Evolutionary conservation across 495 filamentous ascomycete genomes (phyloP).

Genomic region (Aspergillus kassunensis): DNA sequence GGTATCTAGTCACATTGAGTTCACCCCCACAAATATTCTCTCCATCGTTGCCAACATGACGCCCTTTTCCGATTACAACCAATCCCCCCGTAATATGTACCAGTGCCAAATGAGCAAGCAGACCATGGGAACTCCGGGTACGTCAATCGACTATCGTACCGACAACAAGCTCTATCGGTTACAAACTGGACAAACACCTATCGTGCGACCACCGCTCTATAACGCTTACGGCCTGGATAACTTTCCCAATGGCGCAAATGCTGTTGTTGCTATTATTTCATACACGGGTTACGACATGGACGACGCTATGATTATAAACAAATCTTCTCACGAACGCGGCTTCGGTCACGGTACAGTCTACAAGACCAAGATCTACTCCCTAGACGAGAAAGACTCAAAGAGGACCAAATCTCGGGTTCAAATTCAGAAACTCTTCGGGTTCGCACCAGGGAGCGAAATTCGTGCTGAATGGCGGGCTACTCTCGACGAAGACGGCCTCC

Average conservation of each 20-base stretch:
- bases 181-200: constrained; percentile 93
- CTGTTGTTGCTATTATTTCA: constrained; percentile 94
- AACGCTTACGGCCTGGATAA: constrained; percentile 97
- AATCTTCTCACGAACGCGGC: constrained; percentile 94
- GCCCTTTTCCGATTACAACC: constrained; percentile 98
- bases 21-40: constrained; percentile 91
- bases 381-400: constrained; percentile 66
- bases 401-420: constrained; percentile 50
- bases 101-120: constrained; percentile 99
- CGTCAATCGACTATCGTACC: constrained; percentile 78
- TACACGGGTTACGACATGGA: constrained; percentile 99
- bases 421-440: constrained; percentile 76
- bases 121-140: constrained; percentile 94
- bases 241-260: constrained; percentile 97
- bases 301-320: constrained; percentile 99
- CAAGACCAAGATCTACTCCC: constrained; percentile 86
- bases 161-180: constrained; percentile 96
- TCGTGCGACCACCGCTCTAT: constrained; percentile 86
- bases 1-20: constrained; percentile 89
- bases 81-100: constrained; percentile 99
- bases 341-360: constrained; percentile 96
- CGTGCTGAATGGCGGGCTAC: constrained; percentile 58
- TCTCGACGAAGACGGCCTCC: constrained; percentile 84
- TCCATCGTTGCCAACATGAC: constrained; percentile 99
- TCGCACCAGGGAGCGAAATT: constrained; percentile 67